phyloP scores from a whole-genome alignment of 192 early-diverging fungal species.

The Backusella macrospora region DNA sequence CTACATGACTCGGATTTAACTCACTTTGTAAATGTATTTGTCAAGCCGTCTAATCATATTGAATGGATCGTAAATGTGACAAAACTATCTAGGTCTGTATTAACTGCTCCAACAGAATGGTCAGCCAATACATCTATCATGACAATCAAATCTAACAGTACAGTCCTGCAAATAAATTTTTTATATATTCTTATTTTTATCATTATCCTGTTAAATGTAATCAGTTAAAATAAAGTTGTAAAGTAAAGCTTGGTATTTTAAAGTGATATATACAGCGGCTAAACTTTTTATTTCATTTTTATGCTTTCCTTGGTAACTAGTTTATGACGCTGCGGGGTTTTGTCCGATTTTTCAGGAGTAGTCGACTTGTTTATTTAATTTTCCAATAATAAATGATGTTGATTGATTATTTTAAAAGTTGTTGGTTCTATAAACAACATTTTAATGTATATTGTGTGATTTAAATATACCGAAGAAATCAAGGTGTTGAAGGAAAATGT shows the following conservation, averaged over 20 bases:
- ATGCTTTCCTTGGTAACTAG: too few relatives aligned
- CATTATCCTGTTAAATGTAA: neutral
- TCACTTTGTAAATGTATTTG: conserved; percentile 17
- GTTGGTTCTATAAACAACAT: too few relatives aligned
- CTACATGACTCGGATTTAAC: neutral
- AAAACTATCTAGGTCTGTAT: neutral
- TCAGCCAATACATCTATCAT: neutral
- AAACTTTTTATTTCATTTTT: too few relatives aligned
- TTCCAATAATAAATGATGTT: too few relatives aligned
- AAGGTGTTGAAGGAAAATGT: too few relatives aligned
- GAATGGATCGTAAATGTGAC: conserved; percentile 23
- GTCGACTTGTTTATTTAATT: too few relatives aligned
- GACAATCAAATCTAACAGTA: neutral
- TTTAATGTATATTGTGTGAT: too few relatives aligned
- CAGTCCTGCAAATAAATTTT: neutral
- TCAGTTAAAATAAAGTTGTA: neutral
- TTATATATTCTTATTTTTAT: neutral
- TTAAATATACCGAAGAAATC: too few relatives aligned
- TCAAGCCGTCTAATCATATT: neutral
- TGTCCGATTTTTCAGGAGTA: too few relatives aligned
- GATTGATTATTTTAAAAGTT: too few relatives aligned
- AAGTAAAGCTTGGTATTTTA: neutral
- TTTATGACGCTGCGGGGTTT: too few relatives aligned
- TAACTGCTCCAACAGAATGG: neutral
- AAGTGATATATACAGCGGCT: neutral